Evolutionary conservation across 306 rosid species (phyloP), one percentile per base, ranked within the genome.

Genomic region (Casuarina glauca): DNA sequence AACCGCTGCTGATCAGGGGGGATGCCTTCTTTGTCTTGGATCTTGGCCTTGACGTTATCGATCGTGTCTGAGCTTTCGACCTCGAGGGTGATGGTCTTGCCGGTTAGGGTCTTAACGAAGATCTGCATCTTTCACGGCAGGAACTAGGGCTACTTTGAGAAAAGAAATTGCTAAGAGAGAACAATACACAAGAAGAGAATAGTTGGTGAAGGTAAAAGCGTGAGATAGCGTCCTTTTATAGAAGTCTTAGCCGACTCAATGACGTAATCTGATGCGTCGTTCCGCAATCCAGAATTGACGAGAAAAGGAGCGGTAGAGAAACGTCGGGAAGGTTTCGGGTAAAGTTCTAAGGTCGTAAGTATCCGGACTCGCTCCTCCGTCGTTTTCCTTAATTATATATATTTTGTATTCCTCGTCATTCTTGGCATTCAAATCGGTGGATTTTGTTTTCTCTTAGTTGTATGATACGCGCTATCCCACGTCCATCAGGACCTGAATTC

Each of bases 51-150:
- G 8, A 83, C 86, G 35, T 83, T 83, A 50, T 83, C 86, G 67
- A 83, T 83, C 9, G 86, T 83, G 46, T 83, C 83, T 12, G 83
- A 79, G 60, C 83, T 79, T 61, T 83, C 86, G 4, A 83, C 86
- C 80, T 83, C 86, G 5, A 83, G 76, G 1, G 86, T 83, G 72
- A 83, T 79, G 15, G 89, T 85, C 78, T 85, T 85, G 10, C 89
- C 89, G 43, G 89, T 85, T 0, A 85, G 68, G 44, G 89, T 86
- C 57, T 86, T 78, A 1, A 78, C 76, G 44, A 78, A 78, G 77
- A 79, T 79, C 82, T 79, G 77, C 82, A 72, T 79, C 4, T 3
- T 64, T 12, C 39, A 57, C 1, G 20, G 3, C 20, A 19, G 32
- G 32, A 26, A 12, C 58, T 12, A 16, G 16, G 16, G 6, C 1